Evolutionary conservation across 2,329 filamentous ascomycete species (phyloP), one percentile per base, ranked within the genome.

Genomic region (Verticillium dahliae): DNA sequence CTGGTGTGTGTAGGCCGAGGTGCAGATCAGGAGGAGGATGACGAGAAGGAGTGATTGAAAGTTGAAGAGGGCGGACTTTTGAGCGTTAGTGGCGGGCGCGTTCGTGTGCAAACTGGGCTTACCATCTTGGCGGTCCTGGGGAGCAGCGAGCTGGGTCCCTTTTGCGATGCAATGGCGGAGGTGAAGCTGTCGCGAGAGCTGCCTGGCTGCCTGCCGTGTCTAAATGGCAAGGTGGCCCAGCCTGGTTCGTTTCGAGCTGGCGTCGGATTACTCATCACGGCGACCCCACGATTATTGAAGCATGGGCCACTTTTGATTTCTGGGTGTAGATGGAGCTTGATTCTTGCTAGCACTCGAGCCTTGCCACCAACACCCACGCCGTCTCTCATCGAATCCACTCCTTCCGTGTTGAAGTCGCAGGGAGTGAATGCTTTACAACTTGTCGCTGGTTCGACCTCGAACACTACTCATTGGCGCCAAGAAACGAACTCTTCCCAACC

Each of bases 1-100:
- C 70, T 91, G 90, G 80, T 98, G 95, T 61, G 92, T 85, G 78
- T 99, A 98, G 65, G 95, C 88, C 76, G 91, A 93, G 62, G 95
- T 97, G 84, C 95, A 99, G 73, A 98, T 96, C 69, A 96, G 87
- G 68, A 99, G 89, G 59, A 99, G 87, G 70, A 99, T 87, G 68
- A 97, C 94, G 70, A 98, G 86, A 69, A 99, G 86, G 69, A 98
- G 90, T 62, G 92, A 96, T 77, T 97, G 92, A 81, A 99, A 98
- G 80, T 98, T 98, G 88, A 99, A 97, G 71, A 99, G 89, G 61
- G 95, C 95, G 63, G 95, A 90, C 95, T 97, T 71, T 27, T 60
- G 38, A 39, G 55, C 57, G 13, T 65, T 39, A 65, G 64, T 38
- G 59, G 41, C 7, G 10, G 37, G 13, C 13, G 22, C 11, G 18